Conservation (phyloP, 805 yeast genomes). For the Brettanomyces sp. region DNA sequence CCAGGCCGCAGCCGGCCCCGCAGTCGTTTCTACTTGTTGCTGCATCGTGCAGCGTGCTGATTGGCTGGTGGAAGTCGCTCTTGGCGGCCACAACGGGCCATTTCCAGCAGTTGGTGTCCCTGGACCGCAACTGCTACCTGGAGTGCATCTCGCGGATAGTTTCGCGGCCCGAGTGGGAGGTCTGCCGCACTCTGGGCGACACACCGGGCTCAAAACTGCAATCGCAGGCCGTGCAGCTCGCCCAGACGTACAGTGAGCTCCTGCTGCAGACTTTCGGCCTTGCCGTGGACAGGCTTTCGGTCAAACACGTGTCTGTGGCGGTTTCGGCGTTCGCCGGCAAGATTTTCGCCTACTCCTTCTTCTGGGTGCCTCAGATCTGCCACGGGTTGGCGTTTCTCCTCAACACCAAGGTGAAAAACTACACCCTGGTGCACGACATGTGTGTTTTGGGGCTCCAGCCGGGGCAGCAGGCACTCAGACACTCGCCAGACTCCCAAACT, state of each 20-base stretch:
- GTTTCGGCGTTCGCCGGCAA: slow-evolving; percentile 62
- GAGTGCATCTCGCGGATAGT: slow-evolving; percentile 46
- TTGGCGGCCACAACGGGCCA: slow-evolving; percentile 19
- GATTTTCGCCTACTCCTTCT: slow-evolving; percentile 55
- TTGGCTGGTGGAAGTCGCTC: slow-evolving; percentile 49
- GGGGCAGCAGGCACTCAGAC: neutral
- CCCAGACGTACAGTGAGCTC: slow-evolving; percentile 22
- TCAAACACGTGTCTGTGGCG: slow-evolving; percentile 45
- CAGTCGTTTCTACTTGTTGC: neutral
- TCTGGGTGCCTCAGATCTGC: slow-evolving; percentile 45
- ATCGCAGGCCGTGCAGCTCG: slow-evolving; percentile 9
- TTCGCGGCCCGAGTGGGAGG: slow-evolving; percentile 37
- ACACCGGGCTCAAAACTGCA: slow-evolving; percentile 4
- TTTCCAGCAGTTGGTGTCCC: slow-evolving; percentile 28
- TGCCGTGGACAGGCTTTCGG: slow-evolving; percentile 37
- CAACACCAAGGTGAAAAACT: slow-evolving; percentile 41
- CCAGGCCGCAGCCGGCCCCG: neutral
- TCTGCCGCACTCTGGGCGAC: slow-evolving; percentile 1
- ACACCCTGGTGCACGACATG: slow-evolving; percentile 23
- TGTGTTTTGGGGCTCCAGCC: slow-evolving; percentile 7
- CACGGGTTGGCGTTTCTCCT: slow-evolving; percentile 47
- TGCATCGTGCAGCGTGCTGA: slow-evolving; percentile 13
- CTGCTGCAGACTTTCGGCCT: slow-evolving; percentile 46
- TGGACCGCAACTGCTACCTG: slow-evolving; percentile 43
- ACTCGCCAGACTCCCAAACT: neutral